Base-by-base conservation (phyloP, 2,329 filamentous ascomycete genomes). In the Claviceps spartinae region DNA sequence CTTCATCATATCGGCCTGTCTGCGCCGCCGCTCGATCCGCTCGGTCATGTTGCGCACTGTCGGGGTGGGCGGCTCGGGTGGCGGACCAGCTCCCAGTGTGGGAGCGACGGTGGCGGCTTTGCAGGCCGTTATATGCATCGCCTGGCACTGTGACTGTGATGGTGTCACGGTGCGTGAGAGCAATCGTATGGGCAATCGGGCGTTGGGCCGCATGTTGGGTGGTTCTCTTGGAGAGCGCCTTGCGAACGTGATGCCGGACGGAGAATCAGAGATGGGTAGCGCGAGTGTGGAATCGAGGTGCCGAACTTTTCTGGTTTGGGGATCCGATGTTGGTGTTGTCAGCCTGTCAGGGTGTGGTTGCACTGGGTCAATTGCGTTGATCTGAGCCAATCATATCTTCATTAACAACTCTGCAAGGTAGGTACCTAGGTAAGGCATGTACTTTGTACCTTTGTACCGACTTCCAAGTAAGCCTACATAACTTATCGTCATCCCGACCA, bases 51-150 rank as follows among this genome's bases (percentile, higher is more conserved):
- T 66, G 55, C 65, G 68, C 40, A 66, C 65, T 38, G 62, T 60
- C 11, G 78, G 73, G 24, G 67, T 59, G 1, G 81, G 80, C 1
- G 79, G 69, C 52, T 72, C 68, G 3, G 81, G 80, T 6, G 81
- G 80, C 51, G 81, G 80, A 1, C 80, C 79, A 37, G 76, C 71
- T 55, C 76, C 76, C 56, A 77, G 71, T 56, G 79, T 68, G 44
- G 78, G 72, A 30, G 70, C 70, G 54, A 78, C 75, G 56, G 72
- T 69, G 48, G 76, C 76, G 22, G 69, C 58, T 52, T 65, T 62
- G 48, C 58, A 56, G 53, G 60, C 54, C 44, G 63, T 63, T 48
- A 63, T 60, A 55, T 67, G 67, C 54, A 72, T 57, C 4, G 64
- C 54, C 11, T 65, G 62, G 51, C 57, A 38, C 40, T 56, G 34